Base-by-base conservation (phyloP, 2,329 filamentous ascomycete species). In the Magnaporthiopsis incrustans region DNA sequence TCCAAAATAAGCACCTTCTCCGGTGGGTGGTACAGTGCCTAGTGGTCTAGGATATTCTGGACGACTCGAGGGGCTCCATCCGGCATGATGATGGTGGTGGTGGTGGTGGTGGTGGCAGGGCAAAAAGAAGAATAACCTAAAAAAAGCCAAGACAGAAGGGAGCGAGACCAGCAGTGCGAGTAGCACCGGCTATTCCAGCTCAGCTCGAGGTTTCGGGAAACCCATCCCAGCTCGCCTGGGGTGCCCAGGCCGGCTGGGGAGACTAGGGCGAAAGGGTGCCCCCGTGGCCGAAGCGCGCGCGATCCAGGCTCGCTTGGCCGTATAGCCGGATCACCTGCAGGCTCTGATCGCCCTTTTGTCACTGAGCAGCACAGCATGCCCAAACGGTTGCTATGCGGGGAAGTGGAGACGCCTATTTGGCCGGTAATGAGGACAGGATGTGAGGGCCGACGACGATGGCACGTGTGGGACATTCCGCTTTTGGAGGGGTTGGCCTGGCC, bases 1-100 rank as follows among this genome's bases (percentile, higher is more conserved):
- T n/a, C 58, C 58, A 60, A 38, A 60, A 60, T 60, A 60, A 60
- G 58, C 32, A 32, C 58, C 22, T 60, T 32, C 2, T 35, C 18
- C 32, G 32, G 32, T 4, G 18, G 25, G 7, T 15, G 57, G 33
- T 30, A 30, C 30, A 30, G 30, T 4, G n/a, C n/a, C 12, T 57
- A 25, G 56, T 58, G 26, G 14, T 27, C 57, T 58, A 3, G 57
- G 57, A 11, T 7, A 58, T 58, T 58, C 44, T 25, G 18, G 44
- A 25, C 7, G 22, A 25, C 7, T 22, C 44, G 38, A 18, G 14
- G 14, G 14, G 38, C 38, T 44, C 11, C 38, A 44, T 44, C 38
- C 15, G 38, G 15, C 14, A n/a, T 6, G 18, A 6, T 25, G 18
- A 15, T 50, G 15, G 38, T 22, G 38, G 38, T 15, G 38, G 32